Evolutionary conservation across 1,284 basidiomycete genomes (phyloP).

Genomic region (Leucoagaricus sp.): DNA sequence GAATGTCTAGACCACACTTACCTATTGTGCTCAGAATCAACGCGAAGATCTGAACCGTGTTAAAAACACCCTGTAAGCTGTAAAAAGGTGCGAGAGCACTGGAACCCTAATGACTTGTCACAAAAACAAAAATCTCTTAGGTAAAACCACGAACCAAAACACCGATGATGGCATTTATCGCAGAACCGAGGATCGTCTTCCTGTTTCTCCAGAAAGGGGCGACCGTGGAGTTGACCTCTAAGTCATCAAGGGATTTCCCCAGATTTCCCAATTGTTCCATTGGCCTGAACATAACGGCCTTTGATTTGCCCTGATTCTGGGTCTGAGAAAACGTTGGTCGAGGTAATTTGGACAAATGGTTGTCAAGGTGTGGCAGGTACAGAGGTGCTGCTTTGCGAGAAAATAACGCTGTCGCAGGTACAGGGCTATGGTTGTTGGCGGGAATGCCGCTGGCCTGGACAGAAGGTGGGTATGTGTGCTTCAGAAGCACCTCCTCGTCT

Average conservation of each 20-base stretch:
- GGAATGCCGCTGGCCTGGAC: not conserved
- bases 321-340: constrained; percentile 37
- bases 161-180: constrained; percentile 45
- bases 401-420: constrained; percentile 58
- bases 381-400: constrained; percentile 55
- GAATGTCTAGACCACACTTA: constrained; percentile 26
- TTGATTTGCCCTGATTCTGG: constrained; percentile 19
- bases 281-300: constrained; percentile 55
- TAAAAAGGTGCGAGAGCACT: constrained; percentile 68
- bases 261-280: constrained; percentile 54
- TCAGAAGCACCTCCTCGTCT: constrained; percentile 15
- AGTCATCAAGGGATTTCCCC: constrained; percentile 53
- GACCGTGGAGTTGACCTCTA: constrained; percentile 53
- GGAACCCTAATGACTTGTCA: constrained; percentile 49
- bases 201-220: constrained; percentile 57
- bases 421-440: constrained; percentile 40
- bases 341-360: constrained; percentile 50
- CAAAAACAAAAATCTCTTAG: not conserved
- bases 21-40: constrained; percentile 66
- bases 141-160: constrained; percentile 47
- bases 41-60: constrained; percentile 71
- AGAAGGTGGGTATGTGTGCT: constrained; percentile 24
- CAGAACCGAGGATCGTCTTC: constrained; percentile 47
- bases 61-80: constrained; percentile 65
- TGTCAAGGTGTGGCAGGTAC: constrained; percentile 59